phyloP scores from a whole-genome alignment of 306 rosid species.

The Cyamopsis tetragonoloba region DNA sequence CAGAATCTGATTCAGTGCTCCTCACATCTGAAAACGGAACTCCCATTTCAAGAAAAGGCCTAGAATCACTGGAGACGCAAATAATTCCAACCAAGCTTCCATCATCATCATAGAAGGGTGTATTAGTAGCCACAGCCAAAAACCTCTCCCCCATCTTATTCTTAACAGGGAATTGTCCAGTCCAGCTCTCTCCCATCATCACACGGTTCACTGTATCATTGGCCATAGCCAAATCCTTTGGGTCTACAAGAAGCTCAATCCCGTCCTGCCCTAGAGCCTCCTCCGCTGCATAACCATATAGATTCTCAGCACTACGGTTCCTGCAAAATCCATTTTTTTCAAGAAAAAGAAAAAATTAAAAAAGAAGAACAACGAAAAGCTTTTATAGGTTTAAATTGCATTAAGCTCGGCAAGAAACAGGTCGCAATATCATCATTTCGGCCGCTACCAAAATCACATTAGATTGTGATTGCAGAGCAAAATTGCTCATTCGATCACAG shows the following conservation, averaged over 20 bases:
- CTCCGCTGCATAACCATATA: slow-evolving; percentile 76
- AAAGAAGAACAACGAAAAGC: neutral
- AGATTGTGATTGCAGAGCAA: too few relatives aligned
- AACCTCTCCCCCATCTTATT: slow-evolving; percentile 69
- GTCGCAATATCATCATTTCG: too few relatives aligned
- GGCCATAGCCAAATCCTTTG: slow-evolving; percentile 48
- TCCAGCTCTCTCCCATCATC: slow-evolving; percentile 80
- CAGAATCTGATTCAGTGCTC: slow-evolving; percentile 42
- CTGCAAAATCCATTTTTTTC: slow-evolving; percentile 42
- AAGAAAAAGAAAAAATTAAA: neutral
- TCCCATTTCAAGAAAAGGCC: slow-evolving; percentile 59
- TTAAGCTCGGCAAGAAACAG: too few relatives aligned
- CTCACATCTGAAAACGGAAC: slow-evolving; percentile 29
- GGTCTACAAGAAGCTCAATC: slow-evolving; percentile 61
- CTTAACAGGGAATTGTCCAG: slow-evolving; percentile 82
- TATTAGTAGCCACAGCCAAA: slow-evolving; percentile 47
- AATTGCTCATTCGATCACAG: too few relatives aligned
- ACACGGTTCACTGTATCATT: slow-evolving; percentile 52
- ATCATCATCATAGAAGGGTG: slow-evolving; percentile 87
- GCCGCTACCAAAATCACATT: too few relatives aligned
- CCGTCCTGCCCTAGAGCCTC: slow-evolving; percentile 79
- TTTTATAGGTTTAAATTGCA: too few relatives aligned
- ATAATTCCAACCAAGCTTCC: slow-evolving; percentile 67
- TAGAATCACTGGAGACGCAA: slow-evolving; percentile 70
- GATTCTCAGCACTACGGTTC: slow-evolving; percentile 85